These are phyloP conservation scores for Ilyonectria robusta DNA, from an alignment of 2,329 filamentous ascomycete species.

Conservation along the genomic window DNA sequence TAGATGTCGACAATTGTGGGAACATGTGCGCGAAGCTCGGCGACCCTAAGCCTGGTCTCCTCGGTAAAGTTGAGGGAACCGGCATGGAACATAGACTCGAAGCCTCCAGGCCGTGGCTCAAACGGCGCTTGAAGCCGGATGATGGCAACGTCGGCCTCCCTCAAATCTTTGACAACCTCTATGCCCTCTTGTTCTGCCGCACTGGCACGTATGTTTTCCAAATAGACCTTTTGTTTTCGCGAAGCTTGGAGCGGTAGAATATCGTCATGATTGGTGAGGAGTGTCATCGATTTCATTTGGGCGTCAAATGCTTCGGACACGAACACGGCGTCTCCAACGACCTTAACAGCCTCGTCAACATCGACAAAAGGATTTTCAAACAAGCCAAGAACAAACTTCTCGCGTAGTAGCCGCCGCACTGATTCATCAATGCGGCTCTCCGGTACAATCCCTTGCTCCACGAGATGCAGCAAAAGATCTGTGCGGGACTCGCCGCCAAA, in stretches of 20 bases:
- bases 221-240: conserved; percentile 39
- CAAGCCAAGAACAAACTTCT: conserved; percentile 66
- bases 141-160: conserved; percentile 59
- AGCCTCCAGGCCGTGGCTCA: conserved; percentile 53
- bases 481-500: conserved; percentile 65
- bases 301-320: conserved; percentile 25
- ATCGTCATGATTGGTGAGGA: conserved; percentile 44
- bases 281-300: conserved; percentile 38
- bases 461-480: conserved; percentile 61
- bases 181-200: conserved; percentile 44
- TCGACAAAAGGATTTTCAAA: conserved; percentile 68
- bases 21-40: conserved; percentile 54
- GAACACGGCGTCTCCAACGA: conserved; percentile 10
- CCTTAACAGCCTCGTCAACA: not conserved
- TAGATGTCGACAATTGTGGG: conserved; percentile 61
- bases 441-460: conserved; percentile 55
- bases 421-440: conserved; percentile 63
- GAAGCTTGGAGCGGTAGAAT: conserved; percentile 39
- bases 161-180: conserved; percentile 52
- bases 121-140: conserved; percentile 57
- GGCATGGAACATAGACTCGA: conserved; percentile 56
- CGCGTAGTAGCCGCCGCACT: conserved; percentile 60
- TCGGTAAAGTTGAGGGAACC: conserved; percentile 58
- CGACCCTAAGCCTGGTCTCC: conserved; percentile 44
- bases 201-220: conserved; percentile 37